Evolutionary conservation across 139 green algal species (phyloP), one percentile per base, ranked within the genome.

Genomic region (Chlorella ohadii): DNA sequence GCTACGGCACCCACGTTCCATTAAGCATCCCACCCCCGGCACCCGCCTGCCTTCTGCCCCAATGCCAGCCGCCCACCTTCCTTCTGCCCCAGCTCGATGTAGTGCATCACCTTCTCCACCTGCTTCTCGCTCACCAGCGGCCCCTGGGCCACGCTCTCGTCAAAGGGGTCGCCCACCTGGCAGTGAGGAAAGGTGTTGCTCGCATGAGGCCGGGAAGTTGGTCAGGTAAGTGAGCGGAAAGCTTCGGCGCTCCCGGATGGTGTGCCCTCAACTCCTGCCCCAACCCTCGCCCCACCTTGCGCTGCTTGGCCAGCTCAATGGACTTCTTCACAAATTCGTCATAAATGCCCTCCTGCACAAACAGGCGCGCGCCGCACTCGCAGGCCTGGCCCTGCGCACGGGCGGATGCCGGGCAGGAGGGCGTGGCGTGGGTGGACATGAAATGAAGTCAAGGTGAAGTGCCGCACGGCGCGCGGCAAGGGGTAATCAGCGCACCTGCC

Each of bases 21-120:
- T n/a, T n/a, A n/a, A n/a, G n/a, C n/a, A n/a, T n/a, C n/a, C n/a
- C n/a, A n/a, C n/a, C n/a, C n/a, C n/a, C n/a, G n/a, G n/a, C n/a
- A n/a, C n/a, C n/a, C n/a, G n/a, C n/a, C n/a, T n/a, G n/a, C n/a
- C n/a, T 16, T 55, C 7, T 16, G 44, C 67, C 33, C 5, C 34
- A 34, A 56, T 28, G 17, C 19, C 23, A 39, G 3, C n/a, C 13
- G 41, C 25, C 87, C 90, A 66, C 90, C 87, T 44, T 90, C 71
- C 36, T 84, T 38, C 75, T 91, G 85, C 57, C 89, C 66, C 71
- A 72, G 65, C 57, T 94, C 85, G 27, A 93, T 90, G 77, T 92
- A 92, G 22, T 67, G 11, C 61, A 92, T 31, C 20, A 92, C 81
- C 87, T 94, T 95, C 34, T 90, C 82, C 66, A 93, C 82, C 85